Evolutionary conservation across 768 basidiomycete species (phyloP), one percentile per base, ranked within the genome.

Genomic region (Crucibulum laeve): DNA sequence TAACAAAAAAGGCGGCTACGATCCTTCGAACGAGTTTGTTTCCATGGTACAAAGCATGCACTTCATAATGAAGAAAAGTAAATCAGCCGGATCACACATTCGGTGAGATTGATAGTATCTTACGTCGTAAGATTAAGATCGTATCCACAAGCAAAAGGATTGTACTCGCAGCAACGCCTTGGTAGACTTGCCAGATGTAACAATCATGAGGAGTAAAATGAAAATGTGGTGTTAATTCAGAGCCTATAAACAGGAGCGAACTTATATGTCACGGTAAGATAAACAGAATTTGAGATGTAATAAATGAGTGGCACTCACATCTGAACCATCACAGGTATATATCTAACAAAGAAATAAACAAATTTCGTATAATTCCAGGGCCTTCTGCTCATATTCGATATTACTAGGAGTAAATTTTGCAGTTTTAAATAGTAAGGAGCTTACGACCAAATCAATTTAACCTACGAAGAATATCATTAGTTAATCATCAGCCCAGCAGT

Each of bases 121-220:
- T 42, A 69, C 71, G 58, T 53, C 71, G 58, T 23, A 71, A 48
- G 38, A 71, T 67, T 11, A 73, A 57, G 26, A 73, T 59, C 13
- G 60, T 60, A 47, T 73, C 70, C 8, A 69, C 65, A 8, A 50
- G 53, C 2, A 47, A 47, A 14, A 68, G 53, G 21, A 70, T 52
- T 2, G 50, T 34, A 5, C 60, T 45, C 11, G 62, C 53, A 6
- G 62, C 62, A 5, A 62, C 55, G 14, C 60, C 69, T 55, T 70
- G 69, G 42, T 64, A 71, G n/a, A 69, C 55, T 47, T 70, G 61
- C 70, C 69, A 73, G 41, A 70, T 64, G 52, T 61, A 73, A 50
- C 71, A 73, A 30, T 61, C 68, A 43, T 66, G 64, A 5, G 45
- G 42, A 2, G 69, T 64, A 47, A 70, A 71, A 30, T 62, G 55